Percentiles rank a stretch among this genome's conserved stretches.
These are phyloP conservation scores for Pseudonectria foliicola DNA, from an alignment of 2,329 filamentous ascomycete genomes.

Conservation along the genomic window DNA sequence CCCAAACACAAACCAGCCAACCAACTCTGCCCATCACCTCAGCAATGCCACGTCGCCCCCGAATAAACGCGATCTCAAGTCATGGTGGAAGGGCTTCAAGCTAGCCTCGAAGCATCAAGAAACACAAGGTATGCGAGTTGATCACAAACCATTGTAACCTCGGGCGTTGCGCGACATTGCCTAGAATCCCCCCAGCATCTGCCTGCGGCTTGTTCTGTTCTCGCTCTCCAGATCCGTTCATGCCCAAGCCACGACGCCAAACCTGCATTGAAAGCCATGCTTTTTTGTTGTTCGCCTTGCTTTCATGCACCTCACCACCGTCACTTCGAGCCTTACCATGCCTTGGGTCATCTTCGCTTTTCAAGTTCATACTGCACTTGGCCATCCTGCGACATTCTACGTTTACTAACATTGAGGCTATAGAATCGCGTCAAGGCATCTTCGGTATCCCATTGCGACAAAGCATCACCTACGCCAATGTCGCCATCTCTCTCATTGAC, in stretches of 20 bases:
- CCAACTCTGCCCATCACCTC: slow-evolving; percentile 16
- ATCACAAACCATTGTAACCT: too few relatives aligned
- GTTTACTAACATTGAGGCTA: slow-evolving; percentile 14
- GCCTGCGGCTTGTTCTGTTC: too few relatives aligned
- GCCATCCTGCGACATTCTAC: background rate
- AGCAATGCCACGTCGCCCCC: slow-evolving; percentile 59
- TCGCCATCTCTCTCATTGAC: slow-evolving; percentile 92
- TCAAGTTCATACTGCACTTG: background rate
- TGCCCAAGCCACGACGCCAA: too few relatives aligned
- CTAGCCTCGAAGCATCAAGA: slow-evolving; percentile 53
- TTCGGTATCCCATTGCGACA: slow-evolving; percentile 90
- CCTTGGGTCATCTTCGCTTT: background rate
- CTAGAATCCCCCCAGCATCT: too few relatives aligned
- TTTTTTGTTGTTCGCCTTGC: too few relatives aligned
- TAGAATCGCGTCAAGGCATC: slow-evolving; percentile 61
- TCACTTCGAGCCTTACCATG: background rate
- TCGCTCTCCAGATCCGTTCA: too few relatives aligned
- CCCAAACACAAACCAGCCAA: slow-evolving; percentile 25
- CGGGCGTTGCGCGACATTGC: too few relatives aligned
- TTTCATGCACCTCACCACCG: background rate
- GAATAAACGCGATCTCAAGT: slow-evolving; percentile 80
- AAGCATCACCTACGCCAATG: slow-evolving; percentile 96
- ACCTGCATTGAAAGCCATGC: too few relatives aligned
- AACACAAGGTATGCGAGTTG: slow-evolving; percentile 38
- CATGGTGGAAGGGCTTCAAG: slow-evolving; percentile 98